phyloP scores from a whole-genome alignment of 768 basidiomycete genomes.

The Albatrellus ellisii region DNA sequence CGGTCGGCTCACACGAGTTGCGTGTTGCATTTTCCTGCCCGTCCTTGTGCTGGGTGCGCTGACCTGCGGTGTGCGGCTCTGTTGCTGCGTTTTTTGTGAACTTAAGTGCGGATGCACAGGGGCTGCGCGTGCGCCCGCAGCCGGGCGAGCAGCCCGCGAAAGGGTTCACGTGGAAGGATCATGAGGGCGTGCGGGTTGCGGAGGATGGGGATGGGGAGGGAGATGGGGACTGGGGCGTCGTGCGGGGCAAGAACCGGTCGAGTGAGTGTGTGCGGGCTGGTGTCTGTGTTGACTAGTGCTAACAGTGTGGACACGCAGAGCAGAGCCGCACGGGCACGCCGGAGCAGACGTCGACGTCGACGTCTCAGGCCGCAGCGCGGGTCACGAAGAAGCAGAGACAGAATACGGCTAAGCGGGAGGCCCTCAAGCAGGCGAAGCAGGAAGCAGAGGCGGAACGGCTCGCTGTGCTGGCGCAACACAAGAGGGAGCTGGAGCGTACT shows the following conservation, averaged over 20 bases:
- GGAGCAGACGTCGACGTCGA: neutral
- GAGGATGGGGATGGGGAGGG: conserved; percentile 50
- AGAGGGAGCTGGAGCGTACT: conserved; percentile 41
- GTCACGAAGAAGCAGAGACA: conserved; percentile 60
- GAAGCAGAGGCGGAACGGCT: conserved; percentile 39
- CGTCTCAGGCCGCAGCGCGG: conserved; percentile 24
- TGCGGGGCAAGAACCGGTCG: conserved; percentile 36
- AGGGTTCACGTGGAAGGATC: conserved; percentile 68
- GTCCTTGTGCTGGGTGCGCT: neutral
- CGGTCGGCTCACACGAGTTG: conserved; percentile 62
- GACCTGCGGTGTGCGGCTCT: too few species aligned
- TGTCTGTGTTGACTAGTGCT: conserved; percentile 2
- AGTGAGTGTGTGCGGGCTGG: conserved; percentile 16
- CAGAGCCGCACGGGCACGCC: conserved; percentile 8
- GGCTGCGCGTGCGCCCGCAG: conserved; percentile 51
- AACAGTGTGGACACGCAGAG: conserved; percentile 9
- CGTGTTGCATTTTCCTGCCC: conserved; percentile 22
- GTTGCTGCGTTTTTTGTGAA: too few species aligned
- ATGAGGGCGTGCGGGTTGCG: conserved; percentile 54
- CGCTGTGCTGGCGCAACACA: conserved; percentile 41
- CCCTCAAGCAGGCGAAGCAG: conserved; percentile 41
- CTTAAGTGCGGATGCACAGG: conserved; percentile 42
- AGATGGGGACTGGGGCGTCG: conserved; percentile 67
- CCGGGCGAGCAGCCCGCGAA: conserved; percentile 44
- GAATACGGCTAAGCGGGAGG: conserved; percentile 47